Evolutionary conservation across 345 rosid genomes (phyloP), one percentile per base, ranked within the genome.

Genomic region (Turnera subulata): DNA sequence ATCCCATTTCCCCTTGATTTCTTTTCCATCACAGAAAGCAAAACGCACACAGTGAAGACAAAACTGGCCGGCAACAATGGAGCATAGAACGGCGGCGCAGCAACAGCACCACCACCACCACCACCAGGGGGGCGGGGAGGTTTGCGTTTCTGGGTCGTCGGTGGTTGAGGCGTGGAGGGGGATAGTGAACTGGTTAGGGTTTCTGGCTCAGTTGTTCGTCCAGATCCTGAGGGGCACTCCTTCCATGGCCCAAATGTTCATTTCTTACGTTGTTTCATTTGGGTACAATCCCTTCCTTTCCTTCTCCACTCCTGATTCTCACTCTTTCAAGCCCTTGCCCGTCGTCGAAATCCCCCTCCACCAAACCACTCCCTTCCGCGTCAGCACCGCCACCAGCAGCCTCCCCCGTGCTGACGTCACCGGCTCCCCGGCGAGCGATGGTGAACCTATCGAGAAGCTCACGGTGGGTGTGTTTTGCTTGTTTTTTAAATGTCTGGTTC

Each of bases 311-410:
- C 47, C 76, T 17, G 21, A 76, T 48, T 24, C 79, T 50, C 72
- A 73, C 50, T 80, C 79, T 66, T 91, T 88, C 58, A 81, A 77
- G 67, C 89, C 90, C 14, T 70, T 92, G 49, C 91, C 95, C 1
- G 79, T 58, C 50, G 82, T 80, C 53, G 96, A 92, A 73, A 25
- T 60, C 46, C 48, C 64, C 19, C 66, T 85, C 26, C 76, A 69
- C 24, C 91, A 80, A 35, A 66, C 61, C 50, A 62, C 85, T 22
- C 62, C 81, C 19, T 55, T 81, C 67, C 77, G 73, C 78, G 50
- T 17, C 25, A 46, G 2, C 7, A 24, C 24, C n/a, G n/a, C n/a
- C n/a, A 2, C 49, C 20, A 46, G 24, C 49, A 46, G 49, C 1
- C 9, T 11, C 20, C 32, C 76, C 52, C 57, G 76, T 40, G 53